These are phyloP conservation scores for Arctostaphylos glauca DNA, from an alignment of 148 eudicot genomes.

Conservation along the genomic window DNA sequence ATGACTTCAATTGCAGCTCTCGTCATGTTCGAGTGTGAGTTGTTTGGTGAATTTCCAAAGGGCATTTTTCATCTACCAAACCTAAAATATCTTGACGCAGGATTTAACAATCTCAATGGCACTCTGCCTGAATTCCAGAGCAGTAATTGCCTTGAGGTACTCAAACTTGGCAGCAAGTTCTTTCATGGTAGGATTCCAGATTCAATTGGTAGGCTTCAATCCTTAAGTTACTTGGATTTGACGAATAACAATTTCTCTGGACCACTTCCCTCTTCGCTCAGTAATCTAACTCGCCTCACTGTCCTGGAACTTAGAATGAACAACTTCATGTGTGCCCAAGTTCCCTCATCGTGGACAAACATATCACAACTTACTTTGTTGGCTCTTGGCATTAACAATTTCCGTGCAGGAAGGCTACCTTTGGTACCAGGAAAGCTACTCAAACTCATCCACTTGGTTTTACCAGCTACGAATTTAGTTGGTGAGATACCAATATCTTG, in stretches of 20 bases:
- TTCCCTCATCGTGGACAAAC: background rate
- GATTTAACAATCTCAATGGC: slow-evolving; percentile 22
- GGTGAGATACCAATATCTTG: slow-evolving; percentile 12
- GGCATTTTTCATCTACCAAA: slow-evolving; percentile 31
- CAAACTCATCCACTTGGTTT: background rate
- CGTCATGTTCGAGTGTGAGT: background rate
- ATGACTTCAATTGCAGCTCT: background rate
- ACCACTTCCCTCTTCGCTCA: background rate
- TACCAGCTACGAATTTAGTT: background rate
- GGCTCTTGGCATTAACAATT: background rate
- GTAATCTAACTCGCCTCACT: background rate
- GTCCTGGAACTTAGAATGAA: background rate
- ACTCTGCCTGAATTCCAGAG: slow-evolving; percentile 30
- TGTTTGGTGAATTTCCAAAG: slow-evolving; percentile 26
- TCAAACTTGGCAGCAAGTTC: background rate
- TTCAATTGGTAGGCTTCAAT: slow-evolving; percentile 28
- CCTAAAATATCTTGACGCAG: slow-evolving; percentile 21
- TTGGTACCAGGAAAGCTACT: background rate
- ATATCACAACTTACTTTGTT: background rate
- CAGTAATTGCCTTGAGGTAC: background rate
- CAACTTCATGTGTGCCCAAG: background rate
- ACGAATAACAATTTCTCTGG: background rate
- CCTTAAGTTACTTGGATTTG: background rate
- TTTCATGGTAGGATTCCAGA: slow-evolving; percentile 27
- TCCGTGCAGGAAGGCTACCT: background rate